These are phyloP conservation scores for Chlorella sp. DNA, from an alignment of 139 green algal species.

Conservation along the genomic window DNA sequence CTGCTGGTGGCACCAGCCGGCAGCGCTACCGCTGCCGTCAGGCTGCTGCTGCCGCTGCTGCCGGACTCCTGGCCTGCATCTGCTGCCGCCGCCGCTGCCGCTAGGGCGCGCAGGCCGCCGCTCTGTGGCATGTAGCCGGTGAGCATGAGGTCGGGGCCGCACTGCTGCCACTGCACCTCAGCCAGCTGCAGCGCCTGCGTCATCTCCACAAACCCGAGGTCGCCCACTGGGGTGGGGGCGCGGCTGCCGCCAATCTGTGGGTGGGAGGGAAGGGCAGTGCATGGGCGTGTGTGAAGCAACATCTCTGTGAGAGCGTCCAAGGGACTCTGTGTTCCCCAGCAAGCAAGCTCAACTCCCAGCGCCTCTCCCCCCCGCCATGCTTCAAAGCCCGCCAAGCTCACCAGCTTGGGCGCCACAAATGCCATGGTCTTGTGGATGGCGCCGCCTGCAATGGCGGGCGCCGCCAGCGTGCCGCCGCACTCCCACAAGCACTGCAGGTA, in stretches of 20 bases:
- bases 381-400: conserved; percentile 13
- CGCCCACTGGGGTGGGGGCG: conserved; percentile 94
- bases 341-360: not conserved
- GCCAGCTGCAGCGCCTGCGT: conserved; percentile 87
- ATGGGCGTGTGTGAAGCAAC: too few relatives aligned
- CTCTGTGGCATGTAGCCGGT: conserved; percentile 89
- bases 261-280: too few relatives aligned
- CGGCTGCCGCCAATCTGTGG: conserved; percentile 69
- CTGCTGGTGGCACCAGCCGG: not conserved
- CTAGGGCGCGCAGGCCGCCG: conserved; percentile 55
- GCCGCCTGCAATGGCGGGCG: conserved; percentile 87
- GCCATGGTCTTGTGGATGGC: conserved; percentile 96
- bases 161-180: conserved; percentile 66
- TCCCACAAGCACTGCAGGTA: conserved; percentile 97
- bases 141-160: conserved; percentile 90
- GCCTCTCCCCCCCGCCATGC: not conserved
- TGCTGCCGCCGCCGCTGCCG: conserved; percentile 6
- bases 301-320: too few relatives aligned
- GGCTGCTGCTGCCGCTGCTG: not conserved
- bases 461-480: conserved; percentile 95
- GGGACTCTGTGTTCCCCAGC: too few relatives aligned
- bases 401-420: conserved; percentile 96
- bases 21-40: conserved; percentile 9
- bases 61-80: not conserved
- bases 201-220: conserved; percentile 98